Percentiles rank a stretch among this genome's conserved stretches.
Conservation (phyloP, 352 stramenopile genomes). For the Thalassiosira mediterranea region DNA sequence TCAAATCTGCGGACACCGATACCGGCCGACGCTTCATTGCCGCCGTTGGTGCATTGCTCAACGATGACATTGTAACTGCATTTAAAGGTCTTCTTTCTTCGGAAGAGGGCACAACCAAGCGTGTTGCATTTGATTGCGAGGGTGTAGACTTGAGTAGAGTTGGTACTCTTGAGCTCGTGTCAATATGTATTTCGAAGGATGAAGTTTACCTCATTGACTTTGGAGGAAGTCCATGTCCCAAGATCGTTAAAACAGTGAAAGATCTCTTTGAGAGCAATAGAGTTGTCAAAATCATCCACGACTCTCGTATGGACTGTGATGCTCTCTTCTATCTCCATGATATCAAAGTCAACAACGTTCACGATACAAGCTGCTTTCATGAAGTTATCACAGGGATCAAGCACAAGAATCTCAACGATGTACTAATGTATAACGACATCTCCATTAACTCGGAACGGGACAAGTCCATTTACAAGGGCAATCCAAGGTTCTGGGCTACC, state of each 20-base stretch:
- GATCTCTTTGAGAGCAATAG: conserved; percentile 33
- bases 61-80: background rate
- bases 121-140: conserved; percentile 54
- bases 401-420: conserved; percentile 49
- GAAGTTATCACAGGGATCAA: conserved; percentile 13
- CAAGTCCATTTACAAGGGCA: conserved; percentile 42
- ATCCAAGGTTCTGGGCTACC: conserved; percentile 51
- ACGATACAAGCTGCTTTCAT: conserved; percentile 57
- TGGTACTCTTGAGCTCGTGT: conserved; percentile 46
- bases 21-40: conserved; percentile 22
- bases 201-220: conserved; percentile 41
- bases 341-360: conserved; percentile 48
- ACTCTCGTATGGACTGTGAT: conserved; percentile 57
- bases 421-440: conserved; percentile 43
- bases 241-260: conserved; percentile 29
- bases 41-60: conserved; percentile 14
- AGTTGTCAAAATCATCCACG: conserved; percentile 58
- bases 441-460: conserved; percentile 28
- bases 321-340: conserved; percentile 49
- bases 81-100: conserved; percentile 2
- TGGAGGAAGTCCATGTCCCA: conserved; percentile 1
- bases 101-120: conserved; percentile 11
- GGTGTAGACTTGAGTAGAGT: conserved; percentile 45
- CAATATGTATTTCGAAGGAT: conserved; percentile 33
- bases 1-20: conserved; percentile 24